Base-by-base conservation (phyloP, 1,139 yeast genomes). In the Meyerozyma elateridarum region DNA sequence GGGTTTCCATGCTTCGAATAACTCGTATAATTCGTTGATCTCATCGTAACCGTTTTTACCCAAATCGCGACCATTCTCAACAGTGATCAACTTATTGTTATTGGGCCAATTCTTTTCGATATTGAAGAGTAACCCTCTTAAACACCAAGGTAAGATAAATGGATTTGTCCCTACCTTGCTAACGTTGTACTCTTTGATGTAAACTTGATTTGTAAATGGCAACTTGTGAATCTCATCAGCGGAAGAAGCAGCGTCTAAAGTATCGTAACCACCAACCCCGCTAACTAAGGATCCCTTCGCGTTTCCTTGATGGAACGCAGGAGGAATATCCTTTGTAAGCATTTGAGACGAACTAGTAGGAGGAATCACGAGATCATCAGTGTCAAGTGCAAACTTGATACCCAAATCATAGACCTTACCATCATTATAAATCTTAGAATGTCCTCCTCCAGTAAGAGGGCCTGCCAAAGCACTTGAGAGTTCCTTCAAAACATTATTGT, bases 361-460 rank as follows among this genome's bases (percentile, higher is more conserved):
- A 4, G 70, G 67, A 7, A 63, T 57, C 3, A 71, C 58, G n/a
- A 76, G 55, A 40, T 78, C 82, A 22, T 81, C 77, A 0, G 96
- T 87, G 46, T 84, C 89, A 20, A 89, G 57, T 2, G 85, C 73
- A 51, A 84, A 83, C 38, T 77, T 73, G 32, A 89, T 51, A 0
- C 93, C 95, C 41, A 85, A 54, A 43, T 81, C 88, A 51, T 91
- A 91, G 0, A 91, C 97, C 37, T 79, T 74, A 4, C 81, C 78
- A 45, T 85, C 95, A 48, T 84, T 84, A 55, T 91, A 91, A 29
- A 91, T 79, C 42, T 76, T 81, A 1, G 96, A 88, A 54, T 91
- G 97, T 0, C 97, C 97, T 11, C 94, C 91, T 3, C 96, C 95
- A 0, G 96, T 89, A 35, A 91, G 62, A 3, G 95, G 83, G 0